Evolutionary conservation across 441 rosid species (phyloP).

Genomic region (Mallotus japonicus): DNA sequence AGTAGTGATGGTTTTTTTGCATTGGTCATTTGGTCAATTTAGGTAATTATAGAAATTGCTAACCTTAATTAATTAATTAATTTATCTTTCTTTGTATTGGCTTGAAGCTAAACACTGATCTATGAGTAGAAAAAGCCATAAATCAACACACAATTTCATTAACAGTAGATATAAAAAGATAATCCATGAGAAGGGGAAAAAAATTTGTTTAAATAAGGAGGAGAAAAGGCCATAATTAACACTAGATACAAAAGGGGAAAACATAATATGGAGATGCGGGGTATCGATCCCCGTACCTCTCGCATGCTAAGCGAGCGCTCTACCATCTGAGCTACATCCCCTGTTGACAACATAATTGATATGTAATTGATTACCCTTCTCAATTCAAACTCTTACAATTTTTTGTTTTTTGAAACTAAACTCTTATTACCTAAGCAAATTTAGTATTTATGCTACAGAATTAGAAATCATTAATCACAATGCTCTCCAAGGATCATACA

Average conservation of each 20-base stretch:
- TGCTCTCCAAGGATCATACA: neutral
- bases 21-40: too few relatives aligned
- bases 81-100: too few relatives aligned
- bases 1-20: neutral
- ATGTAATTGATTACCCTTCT: neutral
- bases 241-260: neutral
- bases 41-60: neutral
- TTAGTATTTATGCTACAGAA: neutral
- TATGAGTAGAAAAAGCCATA: too few relatives aligned
- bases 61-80: too few relatives aligned
- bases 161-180: too few relatives aligned
- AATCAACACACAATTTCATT: neutral
- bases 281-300: conserved; percentile 82
- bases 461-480: neutral
- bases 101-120: too few relatives aligned
- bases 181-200: too few relatives aligned
- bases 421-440: neutral
- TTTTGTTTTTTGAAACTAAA: too few relatives aligned
- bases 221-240: too few relatives aligned
- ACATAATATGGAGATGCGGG: conserved; percentile 42
- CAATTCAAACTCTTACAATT: neutral
- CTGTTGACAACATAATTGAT: neutral
- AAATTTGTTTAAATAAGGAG: too few relatives aligned
- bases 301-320: conserved; percentile 99
- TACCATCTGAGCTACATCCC: conserved; percentile 99